Evolutionary conservation across 2,329 filamentous ascomycete genomes (phyloP), one percentile per base, ranked within the genome.

Genomic region (Hortaea werneckii): DNA sequence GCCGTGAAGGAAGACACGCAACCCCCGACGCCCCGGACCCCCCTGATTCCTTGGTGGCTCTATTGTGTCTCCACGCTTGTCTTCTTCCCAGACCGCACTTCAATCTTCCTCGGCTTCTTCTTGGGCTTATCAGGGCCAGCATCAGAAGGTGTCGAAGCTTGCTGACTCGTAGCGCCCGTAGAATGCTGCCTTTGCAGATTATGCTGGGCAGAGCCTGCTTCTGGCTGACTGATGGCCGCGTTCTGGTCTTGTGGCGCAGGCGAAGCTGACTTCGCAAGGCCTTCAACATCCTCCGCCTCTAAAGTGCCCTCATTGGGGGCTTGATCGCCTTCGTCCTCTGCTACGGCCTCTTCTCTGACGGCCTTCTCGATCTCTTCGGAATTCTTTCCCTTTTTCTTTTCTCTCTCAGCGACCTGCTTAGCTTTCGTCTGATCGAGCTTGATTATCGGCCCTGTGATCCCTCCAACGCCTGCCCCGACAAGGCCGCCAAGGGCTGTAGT

Each of bases 401-500:
- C 51, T 52, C 54, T 54, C 54, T 53, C 56, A 40, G 50, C 50
- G 6, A 59, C 51, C 44, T 48, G 43, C 40, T 47, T 49, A 34
- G 45, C 49, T 41, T 48, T 50, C 50, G 48, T 54, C 38, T 55
- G 46, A 43, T 58, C 54, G 41, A 70, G 46, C 54, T 67, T 69
- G 20, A 71, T 63, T 55, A 62, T 70, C 9, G 68, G 68, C 30
- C 68, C 68, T 55, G 67, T 64, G 10, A 67, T 58, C 7, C 63
- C 63, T 3, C 68, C 68, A 7, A 66, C 65, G 0, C 67, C 68
- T 3, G 59, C 58, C 0, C 68, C 68, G 0, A 68, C 64, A 42
- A 70, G 44, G 1, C 62, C 67, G 0, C 67, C 67, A 5, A 70
- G 50, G 10, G 58, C 64, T 35, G 65, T 65, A 8, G 62, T 62